Evolutionary conservation across 2,329 filamentous ascomycete genomes (phyloP).

Genomic region (Cercospora sp.): DNA sequence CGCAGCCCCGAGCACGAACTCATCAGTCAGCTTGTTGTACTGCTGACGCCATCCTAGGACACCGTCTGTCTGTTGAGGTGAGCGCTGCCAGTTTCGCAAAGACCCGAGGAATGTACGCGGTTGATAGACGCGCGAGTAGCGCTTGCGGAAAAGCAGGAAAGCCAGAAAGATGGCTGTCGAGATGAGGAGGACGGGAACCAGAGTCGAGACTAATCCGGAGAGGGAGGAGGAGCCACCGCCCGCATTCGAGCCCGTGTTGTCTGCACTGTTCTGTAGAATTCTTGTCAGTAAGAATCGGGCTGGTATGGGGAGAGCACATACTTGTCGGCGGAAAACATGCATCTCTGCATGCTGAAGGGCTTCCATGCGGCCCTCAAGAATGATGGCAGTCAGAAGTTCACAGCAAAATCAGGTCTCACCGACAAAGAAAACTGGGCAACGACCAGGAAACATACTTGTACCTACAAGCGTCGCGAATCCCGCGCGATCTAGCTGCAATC

Average conservation of each 20-base stretch:
- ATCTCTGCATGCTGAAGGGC: background rate
- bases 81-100: conserved; percentile 45
- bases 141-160: conserved; percentile 51
- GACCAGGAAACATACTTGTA: conserved; percentile 1
- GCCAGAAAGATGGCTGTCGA: conserved; percentile 46
- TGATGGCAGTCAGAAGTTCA: background rate
- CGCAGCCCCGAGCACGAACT: conserved; percentile 47
- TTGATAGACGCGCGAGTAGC: conserved; percentile 43
- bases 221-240: conserved; percentile 44
- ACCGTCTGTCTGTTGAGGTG: conserved; percentile 47
- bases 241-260: background rate
- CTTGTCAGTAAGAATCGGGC: background rate
- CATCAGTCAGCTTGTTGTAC: conserved; percentile 35
- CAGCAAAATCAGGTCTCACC: background rate
- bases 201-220: conserved; percentile 51
- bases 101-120: conserved; percentile 34
- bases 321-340: conserved; percentile 1
- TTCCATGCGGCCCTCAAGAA: background rate
- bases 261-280: background rate
- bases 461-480: background rate
- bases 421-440: background rate
- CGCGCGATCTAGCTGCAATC: conserved; percentile 1
- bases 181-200: conserved; percentile 49
- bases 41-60: conserved; percentile 54
- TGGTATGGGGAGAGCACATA: background rate